Base-by-base conservation (phyloP, 2,329 filamentous ascomycete genomes). In the Pestalotiopsis sp. region DNA sequence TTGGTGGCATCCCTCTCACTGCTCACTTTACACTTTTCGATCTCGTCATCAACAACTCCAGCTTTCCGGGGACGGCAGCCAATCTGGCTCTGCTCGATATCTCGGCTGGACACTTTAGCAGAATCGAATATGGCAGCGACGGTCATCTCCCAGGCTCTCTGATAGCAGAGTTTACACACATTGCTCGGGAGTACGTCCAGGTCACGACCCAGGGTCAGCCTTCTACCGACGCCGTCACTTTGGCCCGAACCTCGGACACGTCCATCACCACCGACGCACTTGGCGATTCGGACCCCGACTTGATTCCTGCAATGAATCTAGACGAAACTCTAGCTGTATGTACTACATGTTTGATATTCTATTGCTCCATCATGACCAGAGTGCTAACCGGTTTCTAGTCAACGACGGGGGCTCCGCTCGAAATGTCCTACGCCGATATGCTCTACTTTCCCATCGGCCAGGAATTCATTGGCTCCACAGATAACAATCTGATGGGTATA, bases 81-180 rank as follows among this genome's bases (percentile, higher is more conserved):
- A 82, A 84, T 65, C 74, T 84, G 1, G 75, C 78, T 2, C 74
- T 83, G 0, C 74, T 84, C 11, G 82, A 83, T 61, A 78, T 83
- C 68, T 81, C 74, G 4, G 80, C 78, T 7, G 82, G 81, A 1
- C 81, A 84, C 69, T 84, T 84, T 59, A 81, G 79, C 62, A 75
- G 79, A 7, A 72, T 84, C 7, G 83, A 84, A 69, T 81, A 78
- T 65, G 77, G 78, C 11, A 81, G 80, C 17, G 76, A 74, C 2
- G 79, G 80, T 0, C 74, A 75, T 3, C 70, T 84, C 0, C 81
- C 79, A 0, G 76, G 76, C 0, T 81, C 80, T 1, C 71, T 82
- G 4, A 72, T 83, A 4, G 74, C 79, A 2, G 79, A 83, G 56
- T 82, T 84, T 68, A 76, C 80, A 0, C 76, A 82, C 68, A 82